phyloP scores from a whole-genome alignment of 2,329 filamentous ascomycete genomes.

The Colletotrichum musicola region DNA sequence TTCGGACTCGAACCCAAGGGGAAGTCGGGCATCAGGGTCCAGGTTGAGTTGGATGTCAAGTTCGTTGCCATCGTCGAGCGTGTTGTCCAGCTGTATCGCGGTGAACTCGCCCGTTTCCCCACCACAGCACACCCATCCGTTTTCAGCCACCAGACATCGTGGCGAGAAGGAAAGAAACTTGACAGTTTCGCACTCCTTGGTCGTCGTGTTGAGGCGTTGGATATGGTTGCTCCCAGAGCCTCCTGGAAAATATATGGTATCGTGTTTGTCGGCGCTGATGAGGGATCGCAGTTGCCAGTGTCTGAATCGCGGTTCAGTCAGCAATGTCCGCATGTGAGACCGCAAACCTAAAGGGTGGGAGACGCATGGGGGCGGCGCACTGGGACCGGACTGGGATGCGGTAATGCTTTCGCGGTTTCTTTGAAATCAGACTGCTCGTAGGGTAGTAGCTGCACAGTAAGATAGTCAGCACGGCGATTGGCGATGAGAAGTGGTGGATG shows the following conservation, averaged over 20 bases:
- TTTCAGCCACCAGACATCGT: slow-evolving; percentile 87
- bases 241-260: slow-evolving; percentile 87
- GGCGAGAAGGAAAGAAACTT: slow-evolving; percentile 79
- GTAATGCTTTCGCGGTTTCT: slow-evolving; percentile 74
- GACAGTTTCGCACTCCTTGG: slow-evolving; percentile 79
- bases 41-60: slow-evolving; percentile 45
- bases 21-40: slow-evolving; percentile 51
- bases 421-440: slow-evolving; percentile 74
- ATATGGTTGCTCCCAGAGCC: slow-evolving; percentile 75
- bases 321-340: slow-evolving; percentile 6
- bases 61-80: slow-evolving; percentile 45
- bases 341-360: slow-evolving; percentile 5
- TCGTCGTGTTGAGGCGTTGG: slow-evolving; percentile 76
- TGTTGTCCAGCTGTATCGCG: slow-evolving; percentile 75
- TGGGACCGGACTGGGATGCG: slow-evolving; percentile 74
- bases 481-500: slow-evolving; percentile 3
- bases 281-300: slow-evolving; percentile 93
- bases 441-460: slow-evolving; percentile 67
- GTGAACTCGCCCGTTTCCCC: slow-evolving; percentile 91
- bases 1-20: slow-evolving; percentile 46
- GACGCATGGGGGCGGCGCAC: slow-evolving; percentile 51
- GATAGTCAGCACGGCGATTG: slow-evolving; percentile 18
- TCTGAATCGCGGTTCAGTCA: slow-evolving; percentile 55
- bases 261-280: slow-evolving; percentile 82
- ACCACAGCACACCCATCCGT: slow-evolving; percentile 91